These are phyloP conservation scores for Talaromyces sp. DNA, from an alignment of 2,329 filamentous ascomycete species.

Conservation along the genomic window DNA sequence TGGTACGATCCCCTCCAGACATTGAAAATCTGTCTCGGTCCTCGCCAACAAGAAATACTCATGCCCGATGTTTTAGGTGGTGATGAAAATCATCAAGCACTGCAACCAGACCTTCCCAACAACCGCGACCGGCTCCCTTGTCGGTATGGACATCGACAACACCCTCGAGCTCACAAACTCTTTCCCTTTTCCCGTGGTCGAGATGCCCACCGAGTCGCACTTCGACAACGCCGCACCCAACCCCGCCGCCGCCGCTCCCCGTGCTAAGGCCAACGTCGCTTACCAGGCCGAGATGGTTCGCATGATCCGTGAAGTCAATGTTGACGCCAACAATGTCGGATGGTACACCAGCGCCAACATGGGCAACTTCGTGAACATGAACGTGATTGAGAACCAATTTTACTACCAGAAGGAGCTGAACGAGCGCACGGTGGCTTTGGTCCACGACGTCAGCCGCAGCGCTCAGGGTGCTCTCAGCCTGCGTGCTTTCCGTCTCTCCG, in stretches of 20 bases:
- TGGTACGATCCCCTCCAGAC: constrained; percentile 63
- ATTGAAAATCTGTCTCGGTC: constrained; percentile 36
- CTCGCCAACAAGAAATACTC: constrained; percentile 32
- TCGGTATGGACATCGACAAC: constrained; percentile 86
- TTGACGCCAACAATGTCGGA: constrained; percentile 95
- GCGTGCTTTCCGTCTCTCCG: constrained; percentile 87
- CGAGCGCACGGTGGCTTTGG: constrained; percentile 81
- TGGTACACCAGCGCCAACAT: constrained; percentile 99
- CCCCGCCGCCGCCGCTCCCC: constrained; percentile 82
- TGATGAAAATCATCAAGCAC: constrained; percentile 98
- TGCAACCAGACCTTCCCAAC: constrained; percentile 86
- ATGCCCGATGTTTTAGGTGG: constrained; percentile 62
- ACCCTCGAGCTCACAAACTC: constrained; percentile 89
- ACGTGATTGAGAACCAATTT: constrained; percentile 96
- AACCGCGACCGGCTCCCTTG: constrained; percentile 83
- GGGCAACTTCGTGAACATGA: constrained; percentile 95
- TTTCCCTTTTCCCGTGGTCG: constrained; percentile 88
- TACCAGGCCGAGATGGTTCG: constrained; percentile 98
- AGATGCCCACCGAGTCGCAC: constrained; percentile 71
- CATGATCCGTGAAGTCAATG: constrained; percentile 93
- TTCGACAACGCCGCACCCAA: constrained; percentile 70
- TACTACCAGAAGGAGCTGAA: constrained; percentile 94
- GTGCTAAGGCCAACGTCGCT: constrained; percentile 82
- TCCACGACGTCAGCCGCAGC: constrained; percentile 94
- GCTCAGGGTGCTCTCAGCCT: constrained; percentile 88